These are phyloP conservation scores for Trichosanthes truncata DNA, from an alignment of 306 rosid species.

Conservation along the genomic window DNA sequence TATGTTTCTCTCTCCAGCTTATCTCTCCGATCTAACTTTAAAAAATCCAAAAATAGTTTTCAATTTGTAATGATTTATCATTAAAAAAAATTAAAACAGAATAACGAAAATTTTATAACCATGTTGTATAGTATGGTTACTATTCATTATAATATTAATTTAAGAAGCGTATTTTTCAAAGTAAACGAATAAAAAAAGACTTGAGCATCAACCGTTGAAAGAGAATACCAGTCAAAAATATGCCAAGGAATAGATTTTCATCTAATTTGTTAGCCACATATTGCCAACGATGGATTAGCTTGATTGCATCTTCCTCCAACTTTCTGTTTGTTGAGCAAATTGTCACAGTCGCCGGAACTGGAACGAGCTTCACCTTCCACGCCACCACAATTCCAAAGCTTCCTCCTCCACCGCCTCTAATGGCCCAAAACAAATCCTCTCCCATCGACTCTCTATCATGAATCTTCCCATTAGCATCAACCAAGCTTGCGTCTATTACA, in stretches of 20 bases:
- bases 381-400: slow-evolving; percentile 45
- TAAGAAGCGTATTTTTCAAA: background rate
- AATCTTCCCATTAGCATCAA: background rate
- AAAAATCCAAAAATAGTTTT: too few species aligned
- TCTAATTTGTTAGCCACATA: slow-evolving; percentile 35
- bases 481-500: slow-evolving; percentile 30
- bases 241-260: slow-evolving; percentile 37
- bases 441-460: background rate
- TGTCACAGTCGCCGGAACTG: slow-evolving; percentile 46
- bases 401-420: background rate
- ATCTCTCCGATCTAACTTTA: too few species aligned
- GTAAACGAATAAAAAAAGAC: background rate
- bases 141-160: background rate
- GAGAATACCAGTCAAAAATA: background rate
- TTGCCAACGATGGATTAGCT: slow-evolving; percentile 51
- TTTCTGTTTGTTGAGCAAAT: slow-evolving; percentile 32
- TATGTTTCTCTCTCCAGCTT: too few species aligned
- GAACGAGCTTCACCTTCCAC: slow-evolving; percentile 53
- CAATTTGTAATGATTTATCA: too few species aligned
- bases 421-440: background rate
- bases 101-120: too few species aligned
- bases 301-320: slow-evolving; percentile 41
- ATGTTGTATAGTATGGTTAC: background rate
- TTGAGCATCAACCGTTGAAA: background rate
- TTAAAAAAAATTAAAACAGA: too few species aligned